These are phyloP conservation scores for Fusarium subglutinans DNA, from an alignment of 2,329 filamentous ascomycete species.

Conservation along the genomic window DNA sequence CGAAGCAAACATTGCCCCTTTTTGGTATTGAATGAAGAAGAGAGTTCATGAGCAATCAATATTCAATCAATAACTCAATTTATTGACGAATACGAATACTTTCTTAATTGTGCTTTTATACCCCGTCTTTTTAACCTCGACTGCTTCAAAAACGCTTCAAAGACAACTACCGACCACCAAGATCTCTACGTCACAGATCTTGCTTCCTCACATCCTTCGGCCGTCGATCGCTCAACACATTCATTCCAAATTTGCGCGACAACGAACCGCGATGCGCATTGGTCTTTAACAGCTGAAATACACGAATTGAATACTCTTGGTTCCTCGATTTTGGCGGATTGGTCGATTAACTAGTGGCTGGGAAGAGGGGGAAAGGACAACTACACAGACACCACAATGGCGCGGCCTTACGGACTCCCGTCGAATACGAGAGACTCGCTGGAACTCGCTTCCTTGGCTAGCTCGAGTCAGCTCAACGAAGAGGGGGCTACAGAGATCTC, in stretches of 20 bases:
- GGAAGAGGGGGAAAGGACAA: slow-evolving; percentile 14
- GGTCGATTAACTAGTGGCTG: slow-evolving; percentile 7
- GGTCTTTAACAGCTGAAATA: slow-evolving; percentile 31
- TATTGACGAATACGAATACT: slow-evolving; percentile 22
- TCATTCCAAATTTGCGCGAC: background rate
- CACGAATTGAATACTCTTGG: slow-evolving; percentile 20
- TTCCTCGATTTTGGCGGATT: background rate
- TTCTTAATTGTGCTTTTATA: slow-evolving; percentile 17
- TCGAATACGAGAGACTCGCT: slow-evolving; percentile 82
- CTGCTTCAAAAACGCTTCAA: slow-evolving; percentile 1
- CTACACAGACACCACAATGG: slow-evolving; percentile 47
- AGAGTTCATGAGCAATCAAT: slow-evolving; percentile 22
- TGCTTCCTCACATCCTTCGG: slow-evolving; percentile 8
- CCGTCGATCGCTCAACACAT: slow-evolving; percentile 1
- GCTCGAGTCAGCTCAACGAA: slow-evolving; percentile 69
- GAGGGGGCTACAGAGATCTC: slow-evolving; percentile 70
- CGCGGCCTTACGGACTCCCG: slow-evolving; percentile 55
- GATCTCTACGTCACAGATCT: slow-evolving; percentile 24
- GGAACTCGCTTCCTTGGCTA: slow-evolving; percentile 94
- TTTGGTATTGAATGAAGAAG: slow-evolving; percentile 34
- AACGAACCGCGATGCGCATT: slow-evolving; percentile 41
- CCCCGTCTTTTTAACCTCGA: slow-evolving; percentile 28
- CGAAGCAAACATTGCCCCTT: slow-evolving; percentile 17
- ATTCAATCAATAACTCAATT: background rate
- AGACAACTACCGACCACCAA: slow-evolving; percentile 10